Percentiles rank a stretch among this genome's conserved stretches.
These are phyloP conservation scores for Termitomyces bulborhizus DNA, from an alignment of 768 basidiomycete species.

Conservation along the genomic window DNA sequence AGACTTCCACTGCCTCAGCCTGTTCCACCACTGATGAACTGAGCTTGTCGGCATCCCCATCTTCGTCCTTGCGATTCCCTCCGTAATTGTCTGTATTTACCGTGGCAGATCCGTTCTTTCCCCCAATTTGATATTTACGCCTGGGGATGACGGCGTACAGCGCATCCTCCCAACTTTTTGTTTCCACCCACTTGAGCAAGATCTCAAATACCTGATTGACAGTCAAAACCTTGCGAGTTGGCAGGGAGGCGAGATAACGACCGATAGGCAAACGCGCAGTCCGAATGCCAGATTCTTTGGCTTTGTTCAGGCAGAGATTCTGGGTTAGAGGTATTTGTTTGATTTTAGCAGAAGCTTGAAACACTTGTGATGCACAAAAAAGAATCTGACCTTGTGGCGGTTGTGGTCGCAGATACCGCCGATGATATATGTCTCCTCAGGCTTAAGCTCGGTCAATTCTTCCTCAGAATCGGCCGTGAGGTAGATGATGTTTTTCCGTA, in stretches of 20 bases:
- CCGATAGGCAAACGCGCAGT: constrained; percentile 93
- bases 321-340: constrained; percentile 23
- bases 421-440: constrained; percentile 88
- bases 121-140: constrained; percentile 68
- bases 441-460: constrained; percentile 75
- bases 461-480: constrained; percentile 92
- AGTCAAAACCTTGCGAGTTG: constrained; percentile 92
- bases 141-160: constrained; percentile 88
- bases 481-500: constrained; percentile 67
- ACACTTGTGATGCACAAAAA: background rate
- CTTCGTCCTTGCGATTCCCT: constrained; percentile 14
- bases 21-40: background rate
- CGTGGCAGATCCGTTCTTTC: constrained; percentile 20
- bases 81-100: constrained; percentile 5
- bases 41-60: constrained; percentile 7
- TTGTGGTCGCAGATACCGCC: constrained; percentile 96
- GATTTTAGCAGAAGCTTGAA: constrained; percentile 2
- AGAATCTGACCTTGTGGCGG: constrained; percentile 71
- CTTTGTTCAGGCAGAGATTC: constrained; percentile 89
- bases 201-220: constrained; percentile 98
- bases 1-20: constrained; percentile 3
- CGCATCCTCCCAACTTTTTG: constrained; percentile 78
- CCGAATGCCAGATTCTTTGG: constrained; percentile 62
- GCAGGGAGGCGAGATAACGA: constrained; percentile 76
- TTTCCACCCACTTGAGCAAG: constrained; percentile 83